Conservation (phyloP, 2,329 filamentous ascomycete species). For the Curvularia verruculosa region DNA sequence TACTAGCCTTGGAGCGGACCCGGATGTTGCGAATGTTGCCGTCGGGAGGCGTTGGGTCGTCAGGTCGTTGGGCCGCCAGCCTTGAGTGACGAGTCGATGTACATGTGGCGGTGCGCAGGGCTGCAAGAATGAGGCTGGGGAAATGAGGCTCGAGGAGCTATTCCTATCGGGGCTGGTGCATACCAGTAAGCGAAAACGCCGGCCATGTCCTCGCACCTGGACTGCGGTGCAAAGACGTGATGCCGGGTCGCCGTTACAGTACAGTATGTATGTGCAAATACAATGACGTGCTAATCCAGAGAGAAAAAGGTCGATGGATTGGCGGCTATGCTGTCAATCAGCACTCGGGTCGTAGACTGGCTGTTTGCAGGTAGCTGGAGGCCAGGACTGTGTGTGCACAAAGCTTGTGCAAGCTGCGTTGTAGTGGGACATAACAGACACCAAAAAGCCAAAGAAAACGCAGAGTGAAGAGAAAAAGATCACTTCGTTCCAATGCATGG, state of each 20-base stretch:
- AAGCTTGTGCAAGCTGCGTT: not conserved
- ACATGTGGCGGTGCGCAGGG: not conserved
- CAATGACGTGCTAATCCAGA: not conserved
- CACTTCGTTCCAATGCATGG: not conserved
- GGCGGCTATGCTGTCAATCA: not conserved
- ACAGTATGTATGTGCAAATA: too few species aligned
- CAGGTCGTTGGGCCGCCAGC: not conserved
- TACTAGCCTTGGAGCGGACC: not conserved
- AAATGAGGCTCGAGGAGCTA: not conserved
- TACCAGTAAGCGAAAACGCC: not conserved
- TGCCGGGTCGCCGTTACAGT: not conserved
- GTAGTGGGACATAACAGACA: not conserved
- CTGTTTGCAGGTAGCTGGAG: not conserved
- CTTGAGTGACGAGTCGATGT: not conserved
- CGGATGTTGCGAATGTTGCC: not conserved
- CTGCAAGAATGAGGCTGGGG: not conserved
- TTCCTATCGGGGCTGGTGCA: not conserved
- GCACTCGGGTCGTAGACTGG: not conserved
- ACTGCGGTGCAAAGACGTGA: not conserved
- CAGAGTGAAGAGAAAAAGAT: not conserved
- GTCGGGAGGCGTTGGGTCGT: not conserved
- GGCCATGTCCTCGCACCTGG: not conserved
- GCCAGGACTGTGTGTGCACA: not conserved
- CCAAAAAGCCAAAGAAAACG: not conserved
- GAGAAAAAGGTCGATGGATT: not conserved